A percentile compares a stretch with the other conserved stretches of the same genome.
Conservation (phyloP, 768 basidiomycete species). For the Flagelloscypha sp. region DNA sequence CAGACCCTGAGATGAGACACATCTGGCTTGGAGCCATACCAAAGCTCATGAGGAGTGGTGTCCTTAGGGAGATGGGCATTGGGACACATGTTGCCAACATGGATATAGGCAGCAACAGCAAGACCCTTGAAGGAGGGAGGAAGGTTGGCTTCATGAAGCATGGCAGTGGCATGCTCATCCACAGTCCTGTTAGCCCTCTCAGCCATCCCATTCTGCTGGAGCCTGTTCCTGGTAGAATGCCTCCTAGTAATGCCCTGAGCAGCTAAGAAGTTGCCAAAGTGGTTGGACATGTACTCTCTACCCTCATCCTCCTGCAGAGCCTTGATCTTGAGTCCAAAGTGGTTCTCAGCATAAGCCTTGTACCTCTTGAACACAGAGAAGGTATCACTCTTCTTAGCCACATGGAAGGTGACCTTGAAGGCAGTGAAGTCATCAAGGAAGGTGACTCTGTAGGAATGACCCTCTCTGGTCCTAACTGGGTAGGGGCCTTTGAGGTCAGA, state of each 20-base stretch:
- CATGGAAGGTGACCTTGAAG: too few species aligned
- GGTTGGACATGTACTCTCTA: too few species aligned
- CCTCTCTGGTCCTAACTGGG: too few species aligned
- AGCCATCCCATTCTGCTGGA: constrained; percentile 13
- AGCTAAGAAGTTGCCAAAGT: constrained; percentile 3
- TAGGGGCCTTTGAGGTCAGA: too few species aligned
- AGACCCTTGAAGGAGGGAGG: constrained; percentile 8
- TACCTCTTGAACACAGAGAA: too few species aligned
- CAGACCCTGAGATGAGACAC: constrained; percentile 15
- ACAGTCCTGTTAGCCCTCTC: constrained; percentile 14
- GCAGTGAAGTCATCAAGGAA: too few species aligned
- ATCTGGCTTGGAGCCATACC: constrained; percentile 10
- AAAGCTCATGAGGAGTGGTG: constrained; percentile 6
- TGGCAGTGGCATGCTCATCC: constrained; percentile 4
- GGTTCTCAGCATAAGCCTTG: too few species aligned
- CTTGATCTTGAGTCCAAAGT: too few species aligned
- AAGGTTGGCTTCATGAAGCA: constrained; percentile 10
- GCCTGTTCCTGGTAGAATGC: constrained; percentile 8
- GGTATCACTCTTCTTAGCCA: too few species aligned
- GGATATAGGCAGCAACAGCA: constrained; percentile 1
- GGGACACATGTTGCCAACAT: constrained; percentile 11
- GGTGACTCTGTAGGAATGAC: too few species aligned
- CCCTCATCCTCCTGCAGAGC: too few species aligned
- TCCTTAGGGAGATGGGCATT: neutral
- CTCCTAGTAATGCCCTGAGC: constrained; percentile 1